Conservation (phyloP, 2,329 filamentous ascomycete genomes). For the Lachnellula suecica region DNA sequence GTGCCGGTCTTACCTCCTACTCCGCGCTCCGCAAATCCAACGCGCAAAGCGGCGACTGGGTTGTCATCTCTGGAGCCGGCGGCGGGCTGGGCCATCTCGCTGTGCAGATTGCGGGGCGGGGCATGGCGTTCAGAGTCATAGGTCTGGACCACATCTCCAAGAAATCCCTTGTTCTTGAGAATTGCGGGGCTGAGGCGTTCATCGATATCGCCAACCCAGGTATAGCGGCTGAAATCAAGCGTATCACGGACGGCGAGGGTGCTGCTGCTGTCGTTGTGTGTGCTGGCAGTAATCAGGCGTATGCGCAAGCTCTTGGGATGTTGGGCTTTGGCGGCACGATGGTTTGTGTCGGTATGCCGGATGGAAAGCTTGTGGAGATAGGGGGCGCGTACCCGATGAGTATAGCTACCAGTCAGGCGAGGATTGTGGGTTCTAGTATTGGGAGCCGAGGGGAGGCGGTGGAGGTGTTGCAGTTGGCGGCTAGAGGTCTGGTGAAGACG, state of each 20-base stretch:
- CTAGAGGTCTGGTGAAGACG: constrained; percentile 27
- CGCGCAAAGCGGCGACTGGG: constrained; percentile 74
- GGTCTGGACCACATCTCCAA: constrained; percentile 63
- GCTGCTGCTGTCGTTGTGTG: constrained; percentile 66
- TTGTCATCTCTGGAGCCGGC: constrained; percentile 72
- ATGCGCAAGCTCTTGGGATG: constrained; percentile 72
- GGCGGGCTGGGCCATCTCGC: constrained; percentile 73
- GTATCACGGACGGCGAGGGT: too few species aligned
- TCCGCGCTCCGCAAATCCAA: constrained; percentile 76
- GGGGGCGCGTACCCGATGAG: constrained; percentile 72
- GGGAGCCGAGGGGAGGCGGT: constrained; percentile 69
- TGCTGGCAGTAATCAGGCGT: constrained; percentile 65
- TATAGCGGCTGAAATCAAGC: constrained; percentile 57
- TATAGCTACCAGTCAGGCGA: constrained; percentile 72
- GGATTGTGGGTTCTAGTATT: too few species aligned
- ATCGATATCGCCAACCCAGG: constrained; percentile 54
- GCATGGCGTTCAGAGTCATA: constrained; percentile 64
- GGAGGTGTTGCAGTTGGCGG: constrained; percentile 70
- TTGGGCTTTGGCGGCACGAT: constrained; percentile 81
- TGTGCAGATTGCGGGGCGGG: constrained; percentile 68
- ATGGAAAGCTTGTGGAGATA: constrained; percentile 69
- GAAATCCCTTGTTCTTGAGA: constrained; percentile 55
- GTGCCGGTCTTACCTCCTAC: constrained; percentile 79
- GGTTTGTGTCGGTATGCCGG: constrained; percentile 78
- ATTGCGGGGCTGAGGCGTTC: constrained; percentile 63